These are phyloP conservation scores for Angomonas deanei DNA, from an alignment of 208 protist genomes.

Conservation along the genomic window DNA sequence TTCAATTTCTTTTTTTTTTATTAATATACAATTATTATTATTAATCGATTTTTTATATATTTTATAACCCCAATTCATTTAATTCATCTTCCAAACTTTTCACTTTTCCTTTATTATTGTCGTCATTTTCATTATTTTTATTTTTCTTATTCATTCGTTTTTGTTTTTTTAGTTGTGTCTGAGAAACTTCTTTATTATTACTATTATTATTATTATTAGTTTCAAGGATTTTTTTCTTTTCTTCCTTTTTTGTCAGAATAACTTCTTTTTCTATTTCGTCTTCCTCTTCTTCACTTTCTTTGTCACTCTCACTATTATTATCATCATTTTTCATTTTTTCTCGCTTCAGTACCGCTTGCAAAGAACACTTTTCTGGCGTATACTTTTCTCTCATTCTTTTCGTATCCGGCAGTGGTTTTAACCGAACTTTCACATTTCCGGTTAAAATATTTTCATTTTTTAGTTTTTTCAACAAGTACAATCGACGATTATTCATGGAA, in stretches of 20 bases:
- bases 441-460: background rate
- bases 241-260: background rate
- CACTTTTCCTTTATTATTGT: constrained; percentile 4
- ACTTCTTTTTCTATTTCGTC: background rate
- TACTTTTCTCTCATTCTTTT: background rate
- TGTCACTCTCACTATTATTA: constrained; percentile 2
- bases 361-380: background rate
- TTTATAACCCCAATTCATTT: background rate
- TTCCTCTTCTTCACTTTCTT: constrained; percentile 4
- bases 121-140: constrained; percentile 11
- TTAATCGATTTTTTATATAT: background rate
- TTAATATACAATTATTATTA: constrained; percentile 3
- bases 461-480: background rate
- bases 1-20: constrained; percentile 4
- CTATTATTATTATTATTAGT: background rate
- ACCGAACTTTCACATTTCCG: background rate
- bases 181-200: background rate
- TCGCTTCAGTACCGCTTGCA: background rate
- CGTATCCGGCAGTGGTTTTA: background rate
- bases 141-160: constrained; percentile 8
- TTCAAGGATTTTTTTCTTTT: background rate
- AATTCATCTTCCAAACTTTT: constrained; percentile 2
- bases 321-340: background rate
- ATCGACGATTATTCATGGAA: constrained; percentile 1
- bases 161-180: background rate